Evolutionary conservation across 1,139 yeast species (phyloP).

Genomic region (Kodamaea ohmeri): DNA sequence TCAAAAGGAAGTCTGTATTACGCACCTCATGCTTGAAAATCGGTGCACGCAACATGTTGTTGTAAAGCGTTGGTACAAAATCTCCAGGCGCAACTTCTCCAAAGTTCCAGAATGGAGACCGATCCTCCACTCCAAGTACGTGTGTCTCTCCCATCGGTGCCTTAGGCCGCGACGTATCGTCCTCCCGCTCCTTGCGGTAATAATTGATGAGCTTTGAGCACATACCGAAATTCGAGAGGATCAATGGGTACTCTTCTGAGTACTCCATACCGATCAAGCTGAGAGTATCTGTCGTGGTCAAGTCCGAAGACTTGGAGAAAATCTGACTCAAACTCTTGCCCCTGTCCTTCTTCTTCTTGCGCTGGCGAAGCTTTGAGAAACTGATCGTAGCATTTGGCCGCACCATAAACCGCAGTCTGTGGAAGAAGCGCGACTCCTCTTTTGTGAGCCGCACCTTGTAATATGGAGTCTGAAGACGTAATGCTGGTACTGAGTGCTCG

Average conservation of each 20-base stretch:
- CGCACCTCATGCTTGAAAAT: constrained; percentile 80
- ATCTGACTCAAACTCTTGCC: constrained; percentile 79
- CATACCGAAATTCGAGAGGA: constrained; percentile 91
- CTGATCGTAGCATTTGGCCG: constrained; percentile 76
- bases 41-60: constrained; percentile 91
- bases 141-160: constrained; percentile 91
- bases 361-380: constrained; percentile 70
- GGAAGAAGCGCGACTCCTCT: constrained; percentile 73
- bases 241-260: constrained; percentile 84
- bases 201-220: constrained; percentile 91
- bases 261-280: constrained; percentile 80
- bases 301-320: constrained; percentile 66
- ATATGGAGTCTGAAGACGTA: constrained; percentile 84
- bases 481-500: constrained; percentile 89
- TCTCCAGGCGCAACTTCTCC: constrained; percentile 96
- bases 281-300: constrained; percentile 82
- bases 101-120: constrained; percentile 98
- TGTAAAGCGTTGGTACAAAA: constrained; percentile 89
- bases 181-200: constrained; percentile 78
- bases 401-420: constrained; percentile 71
- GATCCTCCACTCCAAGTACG: constrained; percentile 90
- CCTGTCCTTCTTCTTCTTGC: constrained; percentile 87
- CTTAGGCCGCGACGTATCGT: constrained; percentile 85
- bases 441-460: constrained; percentile 76
- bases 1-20: constrained; percentile 75